Evolutionary conservation across 2,329 filamentous ascomycete species (phyloP), one percentile per base, ranked within the genome.

Genomic region (Botrytis elliptica): DNA sequence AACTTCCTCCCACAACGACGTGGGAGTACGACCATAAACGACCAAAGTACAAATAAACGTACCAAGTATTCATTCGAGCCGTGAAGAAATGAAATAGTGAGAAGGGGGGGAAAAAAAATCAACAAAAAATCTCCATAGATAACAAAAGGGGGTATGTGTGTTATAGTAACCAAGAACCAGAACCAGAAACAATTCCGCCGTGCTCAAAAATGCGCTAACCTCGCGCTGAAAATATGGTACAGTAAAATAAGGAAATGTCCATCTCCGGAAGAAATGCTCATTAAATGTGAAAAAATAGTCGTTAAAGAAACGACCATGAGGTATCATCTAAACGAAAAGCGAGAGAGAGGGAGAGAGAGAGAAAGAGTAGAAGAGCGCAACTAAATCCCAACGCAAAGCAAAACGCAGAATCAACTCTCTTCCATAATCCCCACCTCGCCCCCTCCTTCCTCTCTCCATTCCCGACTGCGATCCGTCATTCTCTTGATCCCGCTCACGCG

Each of bases 381-480:
- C 4, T 52, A 52, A n/a, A 12, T 16, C 14, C 49, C 22, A 52
- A 40, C 16, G 46, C 12, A 14, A 33, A 57, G 46, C 18, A 36
- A n/a, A n/a, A 57, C 25, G 4, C 14, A 22, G 12, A 18, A 36
- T 76, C 76, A 81, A 68, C 77, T 79, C 73, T 81, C 80, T 74
- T 81, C 80, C 74, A 77, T 80, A 55, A 81, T 81, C 12, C 80
- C 80, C 44, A 77, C 78, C 62, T 81, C 80, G 44, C 76, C 78
- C 63, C 79, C 79, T 38, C 78, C 91, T 78, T 94, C 94, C 71
- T 98, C 95, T 75, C 95, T 90, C 96, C 96, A 99, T 78, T 97
- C 94, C 65, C 94, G 90, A 79, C 93, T 96, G 81, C 90, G 89
- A 77, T 97, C 93, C 0, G 93, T 93, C 76, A 98, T 84, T 75